Conservation (phyloP, 2,329 filamentous ascomycete genomes). For the Boeremia exigua region DNA sequence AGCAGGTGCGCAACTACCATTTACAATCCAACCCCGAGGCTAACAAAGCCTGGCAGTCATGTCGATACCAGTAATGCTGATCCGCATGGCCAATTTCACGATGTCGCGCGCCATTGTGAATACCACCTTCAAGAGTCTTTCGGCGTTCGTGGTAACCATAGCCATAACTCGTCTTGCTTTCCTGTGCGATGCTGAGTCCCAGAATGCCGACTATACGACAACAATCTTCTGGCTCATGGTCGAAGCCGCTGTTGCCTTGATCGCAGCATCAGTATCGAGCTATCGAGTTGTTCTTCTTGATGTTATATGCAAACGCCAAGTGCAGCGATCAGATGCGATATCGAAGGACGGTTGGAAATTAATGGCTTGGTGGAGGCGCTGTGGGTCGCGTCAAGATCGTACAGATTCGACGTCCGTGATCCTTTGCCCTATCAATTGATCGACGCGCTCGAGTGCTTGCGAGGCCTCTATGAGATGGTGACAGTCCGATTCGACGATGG, state of each 20-base stretch:
- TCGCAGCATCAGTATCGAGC: constrained; percentile 21
- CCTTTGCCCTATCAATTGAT: not conserved
- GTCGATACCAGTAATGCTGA: constrained; percentile 19
- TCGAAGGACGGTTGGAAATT: not conserved
- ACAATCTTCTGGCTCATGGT: constrained; percentile 19
- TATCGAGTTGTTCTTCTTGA: constrained; percentile 20
- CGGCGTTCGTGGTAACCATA: constrained; percentile 11
- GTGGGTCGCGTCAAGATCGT: not conserved
- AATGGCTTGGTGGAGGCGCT: constrained; percentile 1
- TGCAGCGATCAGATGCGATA: not conserved
- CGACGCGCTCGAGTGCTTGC: not conserved
- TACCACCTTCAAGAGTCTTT: constrained; percentile 21
- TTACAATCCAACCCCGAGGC: not conserved
- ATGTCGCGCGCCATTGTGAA: constrained; percentile 18
- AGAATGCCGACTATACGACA: constrained; percentile 7
- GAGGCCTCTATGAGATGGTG: not conserved
- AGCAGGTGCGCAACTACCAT: constrained; percentile 11
- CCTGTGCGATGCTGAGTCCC: not conserved
- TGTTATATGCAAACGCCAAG: not conserved
- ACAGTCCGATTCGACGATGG: not conserved
- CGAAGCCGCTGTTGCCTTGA: constrained; percentile 18
- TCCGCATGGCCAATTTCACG: constrained; percentile 24
- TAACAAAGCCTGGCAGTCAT: constrained; percentile 13
- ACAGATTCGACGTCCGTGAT: not conserved
- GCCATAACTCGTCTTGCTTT: not conserved